These are phyloP conservation scores for Rhodotorula glutinis DNA, from an alignment of 1,284 basidiomycete species.

Conservation along the genomic window DNA sequence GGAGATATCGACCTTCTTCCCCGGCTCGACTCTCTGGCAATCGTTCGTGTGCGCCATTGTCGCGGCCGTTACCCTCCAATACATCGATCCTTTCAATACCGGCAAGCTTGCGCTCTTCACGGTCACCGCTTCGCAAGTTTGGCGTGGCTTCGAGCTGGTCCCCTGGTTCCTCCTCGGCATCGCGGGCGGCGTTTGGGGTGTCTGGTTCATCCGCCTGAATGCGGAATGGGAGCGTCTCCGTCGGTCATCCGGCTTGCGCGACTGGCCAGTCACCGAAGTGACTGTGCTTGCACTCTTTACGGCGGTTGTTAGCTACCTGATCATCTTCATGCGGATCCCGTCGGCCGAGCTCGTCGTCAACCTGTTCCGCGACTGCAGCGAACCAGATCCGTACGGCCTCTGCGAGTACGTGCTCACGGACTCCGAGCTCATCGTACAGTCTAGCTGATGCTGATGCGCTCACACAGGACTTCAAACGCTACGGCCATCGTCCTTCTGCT, in stretches of 20 bases:
- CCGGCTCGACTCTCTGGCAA: conserved; percentile 51
- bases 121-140: conserved; percentile 74
- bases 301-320: conserved; percentile 75
- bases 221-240: conserved; percentile 62
- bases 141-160: conserved; percentile 48
- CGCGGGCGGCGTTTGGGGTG: conserved; percentile 75
- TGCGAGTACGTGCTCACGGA: conserved; percentile 54
- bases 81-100: conserved; percentile 84
- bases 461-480: conserved; percentile 13
- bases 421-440: too few species aligned
- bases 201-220: conserved; percentile 89
- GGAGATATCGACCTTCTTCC: conserved; percentile 93
- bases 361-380: conserved; percentile 79
- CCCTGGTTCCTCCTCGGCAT: conserved; percentile 47
- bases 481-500: conserved; percentile 24
- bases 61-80: conserved; percentile 54
- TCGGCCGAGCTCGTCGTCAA: conserved; percentile 50
- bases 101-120: conserved; percentile 73
- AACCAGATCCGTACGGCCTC: conserved; percentile 63
- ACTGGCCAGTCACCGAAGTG: conserved; percentile 81
- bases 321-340: conserved; percentile 41
- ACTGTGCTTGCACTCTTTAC: conserved; percentile 54
- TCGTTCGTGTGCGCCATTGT: conserved; percentile 94
- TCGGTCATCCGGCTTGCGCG: conserved; percentile 54
- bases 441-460: background rate